Evolutionary conservation across 2,329 filamentous ascomycete genomes (phyloP), one percentile per base, ranked within the genome.

Genomic region (Lecanicillium sp.): DNA sequence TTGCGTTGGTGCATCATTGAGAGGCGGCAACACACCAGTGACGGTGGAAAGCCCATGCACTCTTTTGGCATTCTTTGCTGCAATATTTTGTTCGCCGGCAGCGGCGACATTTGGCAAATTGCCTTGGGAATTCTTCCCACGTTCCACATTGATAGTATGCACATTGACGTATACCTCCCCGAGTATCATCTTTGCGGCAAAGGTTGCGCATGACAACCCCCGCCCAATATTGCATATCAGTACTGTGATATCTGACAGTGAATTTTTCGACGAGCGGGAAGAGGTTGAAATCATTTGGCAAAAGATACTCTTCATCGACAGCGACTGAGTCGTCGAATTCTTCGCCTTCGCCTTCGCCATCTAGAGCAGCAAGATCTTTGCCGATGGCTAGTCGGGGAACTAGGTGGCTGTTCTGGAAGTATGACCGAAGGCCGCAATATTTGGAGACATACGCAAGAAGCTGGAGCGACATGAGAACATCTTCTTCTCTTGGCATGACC

Each of bases 61-160:
- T 94, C 75, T 97, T 97, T 70, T 98, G 93, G 69, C 93, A 98
- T 67, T 98, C 93, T 69, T 98, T 98, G 78, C 90, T 96, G 82
- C 93, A 98, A 72, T 96, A 96, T 68, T 98, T 98, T 53, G 93
- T 98, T 55, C 93, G 83, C 58, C 93, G 83, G 71, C 93, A 98
- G 55, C 93, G 84, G 56, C 93, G 84, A 70, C 93, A 98, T 70
- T 98, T 98, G 57, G 93, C 93, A 67, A 98, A 98, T 64, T 98
- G 91, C 52, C 93, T 83, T 32, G 91, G 90, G 65, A 83, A 96
- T 68, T 96, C 87, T 67, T 98, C 93, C 93, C 93, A 98, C 64
- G 95, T 96, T 52, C 91, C 91, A 66, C 93, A 98, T 67, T 95
- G 84, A 71, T 95, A 98, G 71, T 96, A 96, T 46, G 93, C 93